phyloP scores from a whole-genome alignment of 805 yeast species.

The Yarrowia divulgata region DNA sequence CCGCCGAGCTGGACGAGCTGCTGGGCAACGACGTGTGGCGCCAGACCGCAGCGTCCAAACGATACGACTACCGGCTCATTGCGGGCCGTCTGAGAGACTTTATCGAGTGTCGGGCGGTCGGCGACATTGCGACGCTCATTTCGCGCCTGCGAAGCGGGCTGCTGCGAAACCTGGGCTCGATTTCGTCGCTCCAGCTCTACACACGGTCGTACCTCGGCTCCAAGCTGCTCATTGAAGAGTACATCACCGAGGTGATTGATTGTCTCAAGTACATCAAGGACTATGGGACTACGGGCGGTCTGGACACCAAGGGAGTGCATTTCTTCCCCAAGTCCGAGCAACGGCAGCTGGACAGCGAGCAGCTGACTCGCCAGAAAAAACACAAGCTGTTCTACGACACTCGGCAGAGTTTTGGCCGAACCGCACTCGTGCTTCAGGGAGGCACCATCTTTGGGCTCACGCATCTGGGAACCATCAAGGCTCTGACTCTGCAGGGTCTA shows the following conservation, averaged over 20 bases:
- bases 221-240: slow-evolving; percentile 85
- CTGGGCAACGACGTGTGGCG: slow-evolving; percentile 60
- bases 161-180: slow-evolving; percentile 89
- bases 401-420: slow-evolving; percentile 84
- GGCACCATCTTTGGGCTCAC: slow-evolving; percentile 94
- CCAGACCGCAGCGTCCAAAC: slow-evolving; percentile 78
- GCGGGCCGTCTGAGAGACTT: slow-evolving; percentile 73
- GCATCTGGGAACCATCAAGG: slow-evolving; percentile 90
- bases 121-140: slow-evolving; percentile 65
- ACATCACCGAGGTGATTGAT: slow-evolving; percentile 74
- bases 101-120: slow-evolving; percentile 63
- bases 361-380: slow-evolving; percentile 56
- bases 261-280: slow-evolving; percentile 69
- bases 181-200: slow-evolving; percentile 78
- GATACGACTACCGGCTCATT: slow-evolving; percentile 84
- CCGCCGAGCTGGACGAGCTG: slow-evolving; percentile 55
- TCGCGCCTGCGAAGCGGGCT: slow-evolving; percentile 81
- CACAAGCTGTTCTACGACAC: slow-evolving; percentile 84
- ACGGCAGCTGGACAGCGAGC: slow-evolving; percentile 47
- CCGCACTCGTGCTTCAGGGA: slow-evolving; percentile 91
- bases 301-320: slow-evolving; percentile 31
- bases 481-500: slow-evolving; percentile 73
- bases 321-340: slow-evolving; percentile 42
- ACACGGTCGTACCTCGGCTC: slow-evolving; percentile 88
- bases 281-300: slow-evolving; percentile 39